phyloP scores from a whole-genome alignment of 306 rosid genomes.

The Citrullus colocynthis region DNA sequence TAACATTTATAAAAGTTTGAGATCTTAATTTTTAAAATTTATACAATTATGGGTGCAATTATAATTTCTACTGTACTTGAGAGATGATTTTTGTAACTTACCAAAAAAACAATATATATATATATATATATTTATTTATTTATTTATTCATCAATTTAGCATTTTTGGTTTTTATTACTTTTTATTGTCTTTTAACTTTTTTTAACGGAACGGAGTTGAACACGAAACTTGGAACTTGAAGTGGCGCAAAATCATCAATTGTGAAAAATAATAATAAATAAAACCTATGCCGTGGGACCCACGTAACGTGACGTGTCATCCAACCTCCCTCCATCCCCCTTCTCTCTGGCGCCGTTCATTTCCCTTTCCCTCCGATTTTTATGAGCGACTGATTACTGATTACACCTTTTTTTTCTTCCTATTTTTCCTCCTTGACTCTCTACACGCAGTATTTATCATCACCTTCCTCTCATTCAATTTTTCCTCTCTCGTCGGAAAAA shows the following conservation, averaged over 20 bases:
- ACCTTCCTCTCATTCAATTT: background rate
- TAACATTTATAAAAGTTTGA: no score
- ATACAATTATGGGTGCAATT: no score
- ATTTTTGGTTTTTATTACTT: no score
- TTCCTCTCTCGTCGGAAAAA: background rate
- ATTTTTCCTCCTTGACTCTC: background rate
- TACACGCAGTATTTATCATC: background rate
- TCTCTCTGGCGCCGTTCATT: slow-evolving; percentile 1
- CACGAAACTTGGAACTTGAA: background rate
- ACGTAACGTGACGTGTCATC: background rate
- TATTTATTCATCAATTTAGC: no score
- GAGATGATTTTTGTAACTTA: no score
- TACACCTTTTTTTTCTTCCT: background rate
- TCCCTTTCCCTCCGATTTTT: background rate
- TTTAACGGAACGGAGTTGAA: background rate
- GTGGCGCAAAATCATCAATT: background rate
- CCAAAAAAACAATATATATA: no score
- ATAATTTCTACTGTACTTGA: no score
- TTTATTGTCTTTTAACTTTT: no score
- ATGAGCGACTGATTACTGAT: background rate
- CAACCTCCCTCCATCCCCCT: background rate
- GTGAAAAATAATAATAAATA: no score
- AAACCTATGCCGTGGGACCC: background rate
- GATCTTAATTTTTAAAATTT: no score
- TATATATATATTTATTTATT: no score